A percentile compares a stretch with the other conserved stretches of the same genome.
phyloP scores from a whole-genome alignment of 2,329 filamentous ascomycete genomes.

The Colletotrichum trifolii region DNA sequence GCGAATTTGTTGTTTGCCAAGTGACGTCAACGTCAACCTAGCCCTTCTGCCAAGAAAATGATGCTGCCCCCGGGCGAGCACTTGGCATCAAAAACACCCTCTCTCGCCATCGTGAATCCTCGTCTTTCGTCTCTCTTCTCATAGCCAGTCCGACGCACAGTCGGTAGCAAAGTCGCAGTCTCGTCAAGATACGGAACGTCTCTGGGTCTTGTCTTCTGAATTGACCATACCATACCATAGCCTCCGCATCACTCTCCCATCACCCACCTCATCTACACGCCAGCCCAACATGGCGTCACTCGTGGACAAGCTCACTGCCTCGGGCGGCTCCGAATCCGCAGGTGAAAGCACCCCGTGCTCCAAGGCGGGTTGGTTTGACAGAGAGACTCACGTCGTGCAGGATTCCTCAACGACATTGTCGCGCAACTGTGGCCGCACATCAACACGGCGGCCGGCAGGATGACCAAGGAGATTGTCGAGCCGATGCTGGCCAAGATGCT shows the following conservation, averaged over 20 bases:
- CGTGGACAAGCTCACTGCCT: conserved; percentile 52
- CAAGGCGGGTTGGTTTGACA: neutral
- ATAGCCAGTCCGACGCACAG: neutral
- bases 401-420: conserved; percentile 60
- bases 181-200: neutral
- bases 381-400: conserved; percentile 30
- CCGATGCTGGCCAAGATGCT: conserved; percentile 59
- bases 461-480: conserved; percentile 59
- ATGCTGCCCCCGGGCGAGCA: conserved; percentile 5
- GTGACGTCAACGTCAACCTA: conserved; percentile 25
- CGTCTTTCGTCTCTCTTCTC: neutral
- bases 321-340: conserved; percentile 53
- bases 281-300: conserved; percentile 46
- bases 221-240: neutral
- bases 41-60: conserved; percentile 18
- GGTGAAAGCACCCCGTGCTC: conserved; percentile 36
- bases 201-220: neutral
- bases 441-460: conserved; percentile 53
- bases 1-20: conserved; percentile 9
- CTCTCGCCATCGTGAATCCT: neutral
- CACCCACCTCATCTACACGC: neutral
- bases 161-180: neutral
- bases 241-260: neutral
- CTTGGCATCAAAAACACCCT: conserved; percentile 20
- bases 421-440: conserved; percentile 62